These are phyloP conservation scores for Penicillium occitanis DNA, from an alignment of 2,329 filamentous ascomycete species.

Conservation along the genomic window DNA sequence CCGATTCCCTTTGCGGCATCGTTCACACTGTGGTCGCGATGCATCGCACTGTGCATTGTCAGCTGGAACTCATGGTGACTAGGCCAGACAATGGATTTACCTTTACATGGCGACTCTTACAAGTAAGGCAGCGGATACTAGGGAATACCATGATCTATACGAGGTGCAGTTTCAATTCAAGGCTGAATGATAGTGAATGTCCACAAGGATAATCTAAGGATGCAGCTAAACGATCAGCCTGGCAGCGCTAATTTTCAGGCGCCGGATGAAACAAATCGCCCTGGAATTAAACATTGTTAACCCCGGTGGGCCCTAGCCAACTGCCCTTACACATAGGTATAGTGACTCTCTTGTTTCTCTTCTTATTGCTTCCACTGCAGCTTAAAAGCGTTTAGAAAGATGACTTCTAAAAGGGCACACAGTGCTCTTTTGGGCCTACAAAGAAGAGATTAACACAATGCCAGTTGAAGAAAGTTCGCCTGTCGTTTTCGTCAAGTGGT, in stretches of 20 bases:
- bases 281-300: neutral
- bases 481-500: no score
- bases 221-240: neutral
- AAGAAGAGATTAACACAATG: no score
- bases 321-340: neutral
- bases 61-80: neutral
- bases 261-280: neutral
- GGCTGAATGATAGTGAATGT: neutral
- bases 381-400: no score
- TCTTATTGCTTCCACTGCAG: no score
- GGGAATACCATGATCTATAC: constrained; percentile 22
- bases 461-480: no score
- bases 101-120: constrained; percentile 27
- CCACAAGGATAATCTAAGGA: neutral
- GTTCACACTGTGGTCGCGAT: constrained; percentile 21
- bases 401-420: no score
- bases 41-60: constrained; percentile 24
- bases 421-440: no score
- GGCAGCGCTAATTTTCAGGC: neutral
- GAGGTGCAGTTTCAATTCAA: neutral
- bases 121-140: constrained; percentile 24
- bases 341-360: no score
- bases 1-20: constrained; percentile 26
- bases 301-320: neutral
- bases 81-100: constrained; percentile 6